Conservation (phyloP, 257 asterid species). For the Mentha longifolia region DNA sequence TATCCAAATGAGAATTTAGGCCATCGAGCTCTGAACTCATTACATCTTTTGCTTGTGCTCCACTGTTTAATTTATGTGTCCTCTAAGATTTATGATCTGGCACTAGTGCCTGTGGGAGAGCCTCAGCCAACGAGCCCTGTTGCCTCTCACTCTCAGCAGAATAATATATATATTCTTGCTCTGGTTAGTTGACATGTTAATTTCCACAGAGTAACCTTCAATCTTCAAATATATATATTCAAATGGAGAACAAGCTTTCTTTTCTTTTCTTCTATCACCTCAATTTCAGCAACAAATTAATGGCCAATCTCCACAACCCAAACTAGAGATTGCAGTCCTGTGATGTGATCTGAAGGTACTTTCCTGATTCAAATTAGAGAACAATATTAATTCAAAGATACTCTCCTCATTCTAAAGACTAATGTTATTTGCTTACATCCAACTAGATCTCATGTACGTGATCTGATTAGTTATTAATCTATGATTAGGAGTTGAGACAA, state of each 20-base stretch:
- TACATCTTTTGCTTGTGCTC: neutral
- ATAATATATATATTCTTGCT: constrained; percentile 76
- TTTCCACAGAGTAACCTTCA: constrained; percentile 58
- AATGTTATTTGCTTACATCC: no score
- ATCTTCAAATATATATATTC: constrained; percentile 44
- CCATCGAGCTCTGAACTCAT: constrained; percentile 8
- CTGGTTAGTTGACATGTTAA: constrained; percentile 91
- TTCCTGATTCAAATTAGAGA: no score
- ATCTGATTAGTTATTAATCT: no score
- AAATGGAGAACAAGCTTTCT: constrained; percentile 47
- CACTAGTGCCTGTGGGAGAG: constrained; percentile 84
- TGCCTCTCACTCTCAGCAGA: constrained; percentile 75
- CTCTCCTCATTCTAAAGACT: no score
- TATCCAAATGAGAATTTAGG: constrained; percentile 8
- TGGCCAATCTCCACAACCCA: constrained; percentile 53
- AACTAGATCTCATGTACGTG: no score
- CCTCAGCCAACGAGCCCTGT: constrained; percentile 72
- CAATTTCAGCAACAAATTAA: constrained; percentile 65
- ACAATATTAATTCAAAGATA: no score
- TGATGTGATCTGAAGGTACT: no score
- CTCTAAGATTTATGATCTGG: no score
- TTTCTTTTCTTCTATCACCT: constrained; percentile 58
- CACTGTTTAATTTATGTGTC: no score
- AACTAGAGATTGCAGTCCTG: no score
- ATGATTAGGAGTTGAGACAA: no score